A percentile compares a stretch with the other conserved stretches of the same genome.
Conservation (phyloP, 306 rosid genomes). For the Castanospermum australe region DNA sequence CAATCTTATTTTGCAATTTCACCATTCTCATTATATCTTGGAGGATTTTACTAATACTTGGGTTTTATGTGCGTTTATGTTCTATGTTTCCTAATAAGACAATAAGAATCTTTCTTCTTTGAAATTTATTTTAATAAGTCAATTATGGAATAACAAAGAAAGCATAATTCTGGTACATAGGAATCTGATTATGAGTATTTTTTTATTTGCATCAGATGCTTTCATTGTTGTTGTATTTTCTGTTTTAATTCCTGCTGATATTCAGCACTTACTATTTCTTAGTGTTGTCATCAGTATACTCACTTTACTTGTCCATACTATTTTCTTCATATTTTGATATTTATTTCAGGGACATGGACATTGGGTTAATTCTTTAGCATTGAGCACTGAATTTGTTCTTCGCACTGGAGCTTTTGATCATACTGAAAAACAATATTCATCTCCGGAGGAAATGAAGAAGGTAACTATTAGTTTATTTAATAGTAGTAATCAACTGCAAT, state of each 20-base stretch:
- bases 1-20: background rate
- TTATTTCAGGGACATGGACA: slow-evolving; percentile 85
- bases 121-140: background rate
- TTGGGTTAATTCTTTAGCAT: slow-evolving; percentile 95
- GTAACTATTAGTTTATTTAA: slow-evolving; percentile 38
- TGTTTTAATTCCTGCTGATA: background rate
- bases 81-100: background rate
- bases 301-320: background rate
- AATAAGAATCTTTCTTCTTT: background rate
- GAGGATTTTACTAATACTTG: background rate
- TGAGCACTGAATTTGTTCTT: slow-evolving; percentile 94
- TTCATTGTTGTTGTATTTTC: background rate
- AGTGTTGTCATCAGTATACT: background rate
- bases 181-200: background rate
- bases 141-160: background rate
- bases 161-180: background rate
- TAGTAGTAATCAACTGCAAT: background rate
- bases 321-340: slow-evolving; percentile 27
- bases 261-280: background rate
- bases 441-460: slow-evolving; percentile 88
- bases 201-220: background rate
- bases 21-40: background rate
- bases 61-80: background rate
- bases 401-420: slow-evolving; percentile 97
- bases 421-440: slow-evolving; percentile 74